Evolutionary conservation across 768 basidiomycete genomes (phyloP).

Genomic region (Naganishia onofrii): DNA sequence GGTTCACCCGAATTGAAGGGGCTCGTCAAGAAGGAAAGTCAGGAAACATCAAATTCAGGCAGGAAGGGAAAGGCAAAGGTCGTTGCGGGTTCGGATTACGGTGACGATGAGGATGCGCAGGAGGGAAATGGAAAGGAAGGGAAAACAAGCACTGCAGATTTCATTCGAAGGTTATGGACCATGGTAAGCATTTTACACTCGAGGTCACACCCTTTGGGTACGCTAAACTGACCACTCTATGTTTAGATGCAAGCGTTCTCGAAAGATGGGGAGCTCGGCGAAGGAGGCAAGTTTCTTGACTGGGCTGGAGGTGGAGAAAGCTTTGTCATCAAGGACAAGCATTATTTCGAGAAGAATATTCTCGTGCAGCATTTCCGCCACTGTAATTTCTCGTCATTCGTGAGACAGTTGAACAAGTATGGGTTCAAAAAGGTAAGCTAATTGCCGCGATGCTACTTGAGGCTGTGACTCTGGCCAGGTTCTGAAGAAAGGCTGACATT

Average conservation of each 20-base stretch:
- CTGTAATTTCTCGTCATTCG: conserved; percentile 82
- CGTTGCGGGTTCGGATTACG: conserved; percentile 1
- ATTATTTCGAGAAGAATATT: conserved; percentile 47
- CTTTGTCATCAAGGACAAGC: conserved; percentile 51
- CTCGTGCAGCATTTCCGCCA: conserved; percentile 50
- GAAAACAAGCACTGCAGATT: conserved; percentile 15
- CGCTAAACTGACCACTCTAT: too few species aligned
- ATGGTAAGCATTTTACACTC: background rate
- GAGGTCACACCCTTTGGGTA: background rate
- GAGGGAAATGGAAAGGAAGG: conserved; percentile 19
- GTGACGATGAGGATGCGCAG: conserved; percentile 5
- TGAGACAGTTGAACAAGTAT: conserved; percentile 94
- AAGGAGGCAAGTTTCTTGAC: conserved; percentile 15
- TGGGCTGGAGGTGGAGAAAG: conserved; percentile 37
- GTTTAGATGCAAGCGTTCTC: conserved; percentile 19
- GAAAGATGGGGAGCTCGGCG: background rate
- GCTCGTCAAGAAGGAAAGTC: conserved; percentile 6
- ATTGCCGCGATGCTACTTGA: too few species aligned
- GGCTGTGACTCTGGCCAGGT: background rate
- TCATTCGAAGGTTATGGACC: conserved; percentile 17
- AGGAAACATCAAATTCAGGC: background rate
- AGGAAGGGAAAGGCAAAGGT: conserved; percentile 9
- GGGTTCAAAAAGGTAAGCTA: conserved; percentile 66
- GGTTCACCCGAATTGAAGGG: background rate
- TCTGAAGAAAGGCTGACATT: background rate